phyloP scores from a whole-genome alignment of 495 filamentous ascomycete genomes.

The Alectoria sarmentosa region DNA sequence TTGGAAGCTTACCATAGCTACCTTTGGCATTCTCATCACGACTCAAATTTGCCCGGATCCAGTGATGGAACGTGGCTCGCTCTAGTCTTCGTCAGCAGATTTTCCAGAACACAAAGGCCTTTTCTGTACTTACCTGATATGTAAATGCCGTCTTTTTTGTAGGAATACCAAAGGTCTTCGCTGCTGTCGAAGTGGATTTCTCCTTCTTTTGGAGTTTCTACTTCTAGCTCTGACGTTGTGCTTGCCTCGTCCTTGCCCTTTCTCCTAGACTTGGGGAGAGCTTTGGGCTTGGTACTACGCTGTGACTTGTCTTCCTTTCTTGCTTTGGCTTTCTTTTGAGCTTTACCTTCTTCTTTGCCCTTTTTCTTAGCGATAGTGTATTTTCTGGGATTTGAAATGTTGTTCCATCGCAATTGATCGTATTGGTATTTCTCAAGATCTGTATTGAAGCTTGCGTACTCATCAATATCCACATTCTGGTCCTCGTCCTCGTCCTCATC shows the following conservation, averaged over 20 bases:
- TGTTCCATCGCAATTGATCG: background rate
- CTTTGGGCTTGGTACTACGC: background rate
- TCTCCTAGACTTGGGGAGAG: background rate
- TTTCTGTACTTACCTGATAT: background rate
- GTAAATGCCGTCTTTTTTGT: background rate
- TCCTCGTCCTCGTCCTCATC: background rate
- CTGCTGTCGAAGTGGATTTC: background rate
- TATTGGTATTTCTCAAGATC: background rate
- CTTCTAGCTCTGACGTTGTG: background rate
- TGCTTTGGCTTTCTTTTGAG: background rate
- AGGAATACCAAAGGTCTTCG: background rate
- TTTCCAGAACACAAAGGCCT: too few relatives aligned
- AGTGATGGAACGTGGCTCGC: conserved; percentile 7
- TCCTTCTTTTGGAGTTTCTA: background rate
- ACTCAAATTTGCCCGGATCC: background rate
- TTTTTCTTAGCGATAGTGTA: background rate
- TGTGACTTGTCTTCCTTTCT: too few relatives aligned
- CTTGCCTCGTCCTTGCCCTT: background rate
- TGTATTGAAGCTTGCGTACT: background rate
- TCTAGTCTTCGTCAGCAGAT: conserved; percentile 1
- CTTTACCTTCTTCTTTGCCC: background rate
- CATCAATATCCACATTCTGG: background rate
- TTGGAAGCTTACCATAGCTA: background rate
- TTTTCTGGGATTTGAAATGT: background rate
- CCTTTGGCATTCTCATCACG: background rate